phyloP scores from a whole-genome alignment of 495 filamentous ascomycete species.

The Astrothelium macrocarpum region DNA sequence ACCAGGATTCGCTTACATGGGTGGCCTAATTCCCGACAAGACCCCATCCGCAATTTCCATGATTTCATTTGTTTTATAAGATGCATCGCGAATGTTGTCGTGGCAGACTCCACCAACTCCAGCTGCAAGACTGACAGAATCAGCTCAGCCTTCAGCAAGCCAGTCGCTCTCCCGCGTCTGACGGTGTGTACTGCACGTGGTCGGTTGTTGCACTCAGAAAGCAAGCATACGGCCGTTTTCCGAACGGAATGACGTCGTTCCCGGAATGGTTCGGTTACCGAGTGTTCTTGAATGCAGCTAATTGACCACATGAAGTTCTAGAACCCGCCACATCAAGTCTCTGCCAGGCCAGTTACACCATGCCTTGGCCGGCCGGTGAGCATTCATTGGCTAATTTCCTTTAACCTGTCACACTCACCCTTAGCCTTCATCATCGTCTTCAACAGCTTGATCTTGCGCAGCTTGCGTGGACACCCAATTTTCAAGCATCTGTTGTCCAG shows the following conservation, averaged over 20 bases:
- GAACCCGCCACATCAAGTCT: background rate
- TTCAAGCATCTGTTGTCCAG: slow-evolving; percentile 77
- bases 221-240: too few species aligned
- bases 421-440: slow-evolving; percentile 39
- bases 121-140: background rate
- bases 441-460: slow-evolving; percentile 25
- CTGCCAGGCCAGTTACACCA: too few species aligned
- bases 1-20: background rate
- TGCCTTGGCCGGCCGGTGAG: too few species aligned
- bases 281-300: background rate
- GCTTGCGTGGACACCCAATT: slow-evolving; percentile 66
- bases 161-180: too few species aligned
- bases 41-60: background rate
- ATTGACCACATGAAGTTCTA: slow-evolving; percentile 2
- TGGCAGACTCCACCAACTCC: background rate
- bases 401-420: background rate
- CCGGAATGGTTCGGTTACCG: background rate
- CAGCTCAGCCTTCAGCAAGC: background rate
- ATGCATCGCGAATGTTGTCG: background rate
- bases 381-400: background rate
- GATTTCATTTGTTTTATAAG: background rate
- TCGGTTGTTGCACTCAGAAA: too few species aligned
- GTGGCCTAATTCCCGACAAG: background rate
- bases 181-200: background rate
- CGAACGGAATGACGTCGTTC: background rate